Conservation (phyloP, 352 stramenopile genomes). For the Pythium apleroticum region DNA sequence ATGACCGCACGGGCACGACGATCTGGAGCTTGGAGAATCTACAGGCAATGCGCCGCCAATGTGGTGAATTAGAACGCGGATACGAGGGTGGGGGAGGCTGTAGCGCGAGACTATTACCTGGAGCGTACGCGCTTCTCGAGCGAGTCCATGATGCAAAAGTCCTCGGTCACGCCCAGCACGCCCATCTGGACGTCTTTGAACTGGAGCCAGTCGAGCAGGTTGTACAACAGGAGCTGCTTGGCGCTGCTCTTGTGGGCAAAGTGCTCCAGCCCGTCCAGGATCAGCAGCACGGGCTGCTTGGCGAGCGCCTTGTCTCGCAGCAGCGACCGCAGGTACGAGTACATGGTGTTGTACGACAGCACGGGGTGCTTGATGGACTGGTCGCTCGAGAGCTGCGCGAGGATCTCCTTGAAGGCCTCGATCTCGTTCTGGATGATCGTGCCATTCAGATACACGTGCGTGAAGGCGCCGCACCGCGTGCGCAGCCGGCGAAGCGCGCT, state of each 20-base stretch:
- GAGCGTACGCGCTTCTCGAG: slow-evolving; percentile 83
- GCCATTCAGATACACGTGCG: slow-evolving; percentile 73
- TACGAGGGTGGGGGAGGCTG: no score
- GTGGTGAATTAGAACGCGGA: no score
- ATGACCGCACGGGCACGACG: slow-evolving; percentile 57
- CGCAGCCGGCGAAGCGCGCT: slow-evolving; percentile 54
- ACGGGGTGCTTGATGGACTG: slow-evolving; percentile 65
- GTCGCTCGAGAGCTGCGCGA: slow-evolving; percentile 58
- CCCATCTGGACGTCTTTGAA: slow-evolving; percentile 78
- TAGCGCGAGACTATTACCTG: slow-evolving; percentile 46
- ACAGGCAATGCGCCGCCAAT: neutral
- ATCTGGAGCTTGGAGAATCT: slow-evolving; percentile 87
- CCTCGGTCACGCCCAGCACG: slow-evolving; percentile 72
- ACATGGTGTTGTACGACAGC: slow-evolving; percentile 85
- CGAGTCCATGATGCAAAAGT: slow-evolving; percentile 82
- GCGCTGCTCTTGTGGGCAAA: slow-evolving; percentile 63
- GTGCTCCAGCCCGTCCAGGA: slow-evolving; percentile 76
- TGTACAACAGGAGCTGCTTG: slow-evolving; percentile 86
- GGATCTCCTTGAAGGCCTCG: slow-evolving; percentile 84
- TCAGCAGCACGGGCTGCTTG: slow-evolving; percentile 60
- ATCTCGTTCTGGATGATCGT: slow-evolving; percentile 81
- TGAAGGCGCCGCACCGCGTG: slow-evolving; percentile 40
- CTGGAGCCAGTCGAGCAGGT: slow-evolving; percentile 86
- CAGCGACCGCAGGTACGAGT: slow-evolving; percentile 73
- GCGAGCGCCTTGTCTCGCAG: slow-evolving; percentile 49